Evolutionary conservation across 2,329 filamentous ascomycete genomes (phyloP).

Genomic region (Colletotrichum melonis): DNA sequence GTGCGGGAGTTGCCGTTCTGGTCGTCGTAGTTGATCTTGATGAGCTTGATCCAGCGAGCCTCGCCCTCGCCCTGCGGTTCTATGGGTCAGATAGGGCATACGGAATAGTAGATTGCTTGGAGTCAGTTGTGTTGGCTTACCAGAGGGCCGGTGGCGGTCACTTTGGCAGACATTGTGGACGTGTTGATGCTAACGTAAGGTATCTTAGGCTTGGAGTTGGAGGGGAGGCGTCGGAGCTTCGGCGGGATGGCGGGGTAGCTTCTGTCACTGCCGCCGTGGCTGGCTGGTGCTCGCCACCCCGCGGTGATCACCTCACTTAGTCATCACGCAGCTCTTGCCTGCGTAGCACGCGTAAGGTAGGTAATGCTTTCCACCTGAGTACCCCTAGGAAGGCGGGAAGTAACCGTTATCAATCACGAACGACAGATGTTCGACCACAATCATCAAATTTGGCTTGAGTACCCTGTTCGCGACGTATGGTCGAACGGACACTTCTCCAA

Average conservation of each 20-base stretch:
- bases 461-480: neutral
- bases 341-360: too few relatives aligned
- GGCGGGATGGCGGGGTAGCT: neutral
- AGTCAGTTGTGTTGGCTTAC: slow-evolving; percentile 45
- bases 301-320: neutral
- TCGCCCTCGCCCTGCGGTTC: slow-evolving; percentile 57
- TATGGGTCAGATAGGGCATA: neutral
- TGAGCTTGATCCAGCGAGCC: slow-evolving; percentile 69
- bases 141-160: slow-evolving; percentile 56
- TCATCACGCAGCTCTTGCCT: neutral
- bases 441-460: too few relatives aligned
- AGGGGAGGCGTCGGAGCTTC: neutral
- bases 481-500: neutral
- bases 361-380: neutral
- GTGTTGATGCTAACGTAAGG: neutral
- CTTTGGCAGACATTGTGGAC: slow-evolving; percentile 46
- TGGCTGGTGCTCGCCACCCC: neutral
- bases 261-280: neutral
- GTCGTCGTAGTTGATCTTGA: slow-evolving; percentile 74
- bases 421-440: too few relatives aligned
- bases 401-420: too few relatives aligned
- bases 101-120: neutral
- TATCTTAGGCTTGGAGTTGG: neutral
- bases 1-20: slow-evolving; percentile 67
- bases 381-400: too few relatives aligned